Percentiles rank a stretch among this genome's conserved stretches.
These are phyloP conservation scores for Myrica gale DNA, from an alignment of 306 rosid species.

Conservation along the genomic window DNA sequence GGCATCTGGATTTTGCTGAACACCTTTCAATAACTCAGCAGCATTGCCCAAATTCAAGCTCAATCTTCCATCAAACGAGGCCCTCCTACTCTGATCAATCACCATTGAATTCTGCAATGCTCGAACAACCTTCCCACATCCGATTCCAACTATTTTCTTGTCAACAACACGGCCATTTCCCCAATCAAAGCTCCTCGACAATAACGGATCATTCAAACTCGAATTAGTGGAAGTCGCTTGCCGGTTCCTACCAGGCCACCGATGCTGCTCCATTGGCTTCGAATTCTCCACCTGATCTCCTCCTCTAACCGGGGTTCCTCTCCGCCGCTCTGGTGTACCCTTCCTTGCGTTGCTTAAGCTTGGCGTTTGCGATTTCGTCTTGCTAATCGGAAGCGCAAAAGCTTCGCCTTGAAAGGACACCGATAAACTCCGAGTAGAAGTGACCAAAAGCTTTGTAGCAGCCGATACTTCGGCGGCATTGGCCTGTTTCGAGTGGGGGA, in stretches of 20 bases:
- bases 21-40: conserved; percentile 48
- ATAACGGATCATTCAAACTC: conserved; percentile 24
- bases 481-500: conserved; percentile 43
- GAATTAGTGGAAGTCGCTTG: conserved; percentile 36
- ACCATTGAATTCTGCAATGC: conserved; percentile 67
- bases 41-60: conserved; percentile 84
- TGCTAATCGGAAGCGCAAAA: conserved; percentile 92
- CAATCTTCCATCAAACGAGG: conserved; percentile 77
- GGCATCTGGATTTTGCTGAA: conserved; percentile 46
- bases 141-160: conserved; percentile 56
- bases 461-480: conserved; percentile 55
- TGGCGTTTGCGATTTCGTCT: conserved; percentile 66
- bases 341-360: conserved; percentile 49
- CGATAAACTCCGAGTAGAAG: conserved; percentile 90
- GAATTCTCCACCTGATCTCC: conserved; percentile 87
- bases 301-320: conserved; percentile 60
- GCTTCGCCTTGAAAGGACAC: conserved; percentile 97
- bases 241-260: conserved; percentile 85
- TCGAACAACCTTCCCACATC: conserved; percentile 67
- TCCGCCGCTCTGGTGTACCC: conserved; percentile 84
- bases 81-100: conserved; percentile 58
- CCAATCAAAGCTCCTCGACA: conserved; percentile 67
- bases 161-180: conserved; percentile 35
- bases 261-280: conserved; percentile 67
- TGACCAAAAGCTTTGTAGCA: conserved; percentile 81